Conservation (phyloP, 192 early-diverging fungal genomes). For the Coemansia sp. region DNA sequence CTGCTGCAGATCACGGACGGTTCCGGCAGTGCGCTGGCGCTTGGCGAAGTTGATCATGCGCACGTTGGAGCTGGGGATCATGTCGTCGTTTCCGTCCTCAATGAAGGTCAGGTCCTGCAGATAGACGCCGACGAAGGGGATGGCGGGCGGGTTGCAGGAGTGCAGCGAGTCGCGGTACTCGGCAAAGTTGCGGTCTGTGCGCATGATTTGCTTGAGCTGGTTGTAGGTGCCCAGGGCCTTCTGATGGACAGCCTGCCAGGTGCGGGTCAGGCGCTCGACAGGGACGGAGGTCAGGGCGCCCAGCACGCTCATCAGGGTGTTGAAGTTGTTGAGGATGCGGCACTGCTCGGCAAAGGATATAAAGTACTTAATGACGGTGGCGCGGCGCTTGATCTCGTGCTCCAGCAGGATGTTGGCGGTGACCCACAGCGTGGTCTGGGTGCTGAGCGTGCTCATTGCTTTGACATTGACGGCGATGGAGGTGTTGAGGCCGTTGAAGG, state of each 20-base stretch:
- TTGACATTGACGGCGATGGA: conserved; percentile 79
- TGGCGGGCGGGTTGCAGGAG: conserved; percentile 74
- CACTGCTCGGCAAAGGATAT: conserved; percentile 82
- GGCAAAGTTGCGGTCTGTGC: conserved; percentile 75
- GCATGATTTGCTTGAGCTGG: conserved; percentile 73
- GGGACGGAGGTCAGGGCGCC: conserved; percentile 87
- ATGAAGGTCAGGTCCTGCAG: conserved; percentile 90
- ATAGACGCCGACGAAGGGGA: conserved; percentile 85
- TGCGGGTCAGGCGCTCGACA: conserved; percentile 84
- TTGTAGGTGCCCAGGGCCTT: conserved; percentile 62
- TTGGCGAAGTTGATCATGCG: conserved; percentile 90
- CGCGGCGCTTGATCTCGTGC: conserved; percentile 78
- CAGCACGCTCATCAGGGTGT: conserved; percentile 86
- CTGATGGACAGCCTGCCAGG: conserved; percentile 79
- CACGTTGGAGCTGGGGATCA: conserved; percentile 57
- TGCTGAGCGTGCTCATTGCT: conserved; percentile 81
- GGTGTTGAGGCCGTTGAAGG: conserved; percentile 54
- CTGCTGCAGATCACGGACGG: conserved; percentile 85
- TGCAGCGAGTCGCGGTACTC: conserved; percentile 81
- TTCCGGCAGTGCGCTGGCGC: conserved; percentile 80
- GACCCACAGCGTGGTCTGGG: conserved; percentile 86
- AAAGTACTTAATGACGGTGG: conserved; percentile 76
- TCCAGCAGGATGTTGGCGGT: conserved; percentile 79
- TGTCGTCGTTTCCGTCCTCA: conserved; percentile 83
- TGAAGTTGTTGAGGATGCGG: conserved; percentile 90